Conservation (phyloP, 1,139 yeast species). For the Yamadazyma mexicana region DNA sequence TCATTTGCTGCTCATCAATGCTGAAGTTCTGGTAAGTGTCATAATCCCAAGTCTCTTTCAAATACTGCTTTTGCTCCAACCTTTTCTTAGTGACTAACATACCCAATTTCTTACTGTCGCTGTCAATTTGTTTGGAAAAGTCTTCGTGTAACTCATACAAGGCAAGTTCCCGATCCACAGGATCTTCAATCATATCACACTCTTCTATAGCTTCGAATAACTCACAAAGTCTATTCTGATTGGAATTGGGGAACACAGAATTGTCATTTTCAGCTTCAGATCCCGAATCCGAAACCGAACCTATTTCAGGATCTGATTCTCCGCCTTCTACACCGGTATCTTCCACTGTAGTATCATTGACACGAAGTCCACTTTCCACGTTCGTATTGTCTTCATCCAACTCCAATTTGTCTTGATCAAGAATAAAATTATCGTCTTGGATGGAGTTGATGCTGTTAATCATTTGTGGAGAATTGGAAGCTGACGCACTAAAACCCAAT, state of each 20-base stretch:
- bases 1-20: constrained; percentile 41
- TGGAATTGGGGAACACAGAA: constrained; percentile 14
- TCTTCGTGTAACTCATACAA: constrained; percentile 34
- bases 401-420: constrained; percentile 38
- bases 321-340: constrained; percentile 18
- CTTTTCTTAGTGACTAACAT: constrained; percentile 34
- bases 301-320: constrained; percentile 19
- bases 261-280: constrained; percentile 20
- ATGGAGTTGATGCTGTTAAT: constrained; percentile 32
- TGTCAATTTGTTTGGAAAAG: constrained; percentile 31
- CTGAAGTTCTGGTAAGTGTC: constrained; percentile 58
- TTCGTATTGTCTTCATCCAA: constrained; percentile 29
- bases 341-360: constrained; percentile 23
- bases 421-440: constrained; percentile 33
- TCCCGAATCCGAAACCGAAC: constrained; percentile 19
- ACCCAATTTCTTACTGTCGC: constrained; percentile 35
- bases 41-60: constrained; percentile 49
- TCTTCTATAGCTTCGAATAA: constrained; percentile 36
- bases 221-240: constrained; percentile 19
- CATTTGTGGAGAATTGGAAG: constrained; percentile 46
- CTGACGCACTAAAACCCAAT: constrained; percentile 33
- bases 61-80: constrained; percentile 30
- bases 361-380: constrained; percentile 22
- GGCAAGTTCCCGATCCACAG: constrained; percentile 45
- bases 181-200: constrained; percentile 36